These are phyloP conservation scores for Sporothrix pseudoabietina DNA, from an alignment of 2,329 filamentous ascomycete genomes.

Conservation along the genomic window DNA sequence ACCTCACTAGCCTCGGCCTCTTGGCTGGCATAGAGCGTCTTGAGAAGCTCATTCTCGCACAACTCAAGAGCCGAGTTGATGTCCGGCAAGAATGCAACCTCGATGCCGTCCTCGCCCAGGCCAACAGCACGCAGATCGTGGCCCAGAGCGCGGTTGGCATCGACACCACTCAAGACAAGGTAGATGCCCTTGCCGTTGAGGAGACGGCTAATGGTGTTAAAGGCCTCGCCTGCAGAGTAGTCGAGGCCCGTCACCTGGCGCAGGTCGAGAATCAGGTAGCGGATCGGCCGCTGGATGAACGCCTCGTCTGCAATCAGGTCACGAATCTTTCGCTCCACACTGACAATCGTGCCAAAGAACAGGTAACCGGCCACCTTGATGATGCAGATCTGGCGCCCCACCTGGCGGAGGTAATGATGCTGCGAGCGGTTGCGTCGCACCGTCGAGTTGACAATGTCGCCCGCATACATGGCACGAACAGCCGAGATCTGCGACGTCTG, in stretches of 20 bases:
- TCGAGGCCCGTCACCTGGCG: constrained; percentile 89
- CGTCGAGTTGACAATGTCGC: constrained; percentile 85
- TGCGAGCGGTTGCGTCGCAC: constrained; percentile 90
- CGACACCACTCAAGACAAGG: constrained; percentile 80
- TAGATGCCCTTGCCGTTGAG: constrained; percentile 75
- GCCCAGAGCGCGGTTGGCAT: constrained; percentile 73
- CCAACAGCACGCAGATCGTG: constrained; percentile 81
- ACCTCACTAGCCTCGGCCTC: constrained; percentile 55
- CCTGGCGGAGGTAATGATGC: constrained; percentile 79
- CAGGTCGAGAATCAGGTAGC: constrained; percentile 87
- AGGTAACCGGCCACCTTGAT: constrained; percentile 91
- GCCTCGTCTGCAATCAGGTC: constrained; percentile 78
- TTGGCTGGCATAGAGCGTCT: constrained; percentile 72
- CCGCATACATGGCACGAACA: constrained; percentile 86
- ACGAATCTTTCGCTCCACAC: constrained; percentile 86
- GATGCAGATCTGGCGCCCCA: constrained; percentile 84
- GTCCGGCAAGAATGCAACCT: constrained; percentile 80
- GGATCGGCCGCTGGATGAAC: constrained; percentile 77
- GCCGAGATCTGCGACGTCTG: constrained; percentile 89
- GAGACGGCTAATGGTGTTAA: constrained; percentile 86
- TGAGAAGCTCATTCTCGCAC: constrained; percentile 92
- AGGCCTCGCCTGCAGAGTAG: constrained; percentile 94
- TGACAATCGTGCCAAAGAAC: constrained; percentile 98
- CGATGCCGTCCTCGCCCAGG: constrained; percentile 70
- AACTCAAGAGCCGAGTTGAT: constrained; percentile 91